Conservation (phyloP, 441 rosid genomes). For the Erysimum cheiri region DNA sequence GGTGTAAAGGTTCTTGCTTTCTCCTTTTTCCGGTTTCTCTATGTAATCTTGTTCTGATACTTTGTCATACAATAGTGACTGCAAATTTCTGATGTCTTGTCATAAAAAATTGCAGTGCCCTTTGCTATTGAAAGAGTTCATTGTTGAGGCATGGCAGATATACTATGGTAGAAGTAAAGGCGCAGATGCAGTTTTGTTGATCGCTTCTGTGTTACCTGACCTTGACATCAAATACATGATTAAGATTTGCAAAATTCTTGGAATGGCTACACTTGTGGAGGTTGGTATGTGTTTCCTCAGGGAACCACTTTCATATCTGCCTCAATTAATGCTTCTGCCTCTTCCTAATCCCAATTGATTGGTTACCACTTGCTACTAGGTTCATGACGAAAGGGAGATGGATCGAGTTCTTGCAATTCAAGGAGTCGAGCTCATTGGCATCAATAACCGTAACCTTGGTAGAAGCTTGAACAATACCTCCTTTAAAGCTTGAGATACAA, state of each 20-base stretch:
- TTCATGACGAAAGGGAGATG: constrained; percentile 94
- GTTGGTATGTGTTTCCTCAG: constrained; percentile 48
- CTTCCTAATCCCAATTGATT: constrained; percentile 7
- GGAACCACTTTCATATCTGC: not conserved
- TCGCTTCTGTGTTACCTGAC: constrained; percentile 93
- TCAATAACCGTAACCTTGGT: constrained; percentile 92
- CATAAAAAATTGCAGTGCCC: constrained; percentile 79
- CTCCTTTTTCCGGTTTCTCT: not conserved
- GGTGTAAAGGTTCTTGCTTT: constrained; percentile 73
- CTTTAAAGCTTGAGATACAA: constrained; percentile 11
- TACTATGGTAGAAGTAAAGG: constrained; percentile 87
- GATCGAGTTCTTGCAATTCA: constrained; percentile 96
- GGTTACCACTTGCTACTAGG: constrained; percentile 51
- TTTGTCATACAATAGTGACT: constrained; percentile 15
- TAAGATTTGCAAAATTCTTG: constrained; percentile 90
- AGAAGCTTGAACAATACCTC: constrained; percentile 32
- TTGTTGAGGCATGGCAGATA: constrained; percentile 94
- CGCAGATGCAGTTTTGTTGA: constrained; percentile 88
- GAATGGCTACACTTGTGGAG: constrained; percentile 92
- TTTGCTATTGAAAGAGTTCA: constrained; percentile 86
- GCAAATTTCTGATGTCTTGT: constrained; percentile 18
- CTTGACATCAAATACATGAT: constrained; percentile 88
- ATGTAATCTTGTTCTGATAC: not conserved
- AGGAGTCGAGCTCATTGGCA: constrained; percentile 86
- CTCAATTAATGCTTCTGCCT: constrained; percentile 19